phyloP scores from a whole-genome alignment of 805 yeast species.

The Monosporozyma aerobia region DNA sequence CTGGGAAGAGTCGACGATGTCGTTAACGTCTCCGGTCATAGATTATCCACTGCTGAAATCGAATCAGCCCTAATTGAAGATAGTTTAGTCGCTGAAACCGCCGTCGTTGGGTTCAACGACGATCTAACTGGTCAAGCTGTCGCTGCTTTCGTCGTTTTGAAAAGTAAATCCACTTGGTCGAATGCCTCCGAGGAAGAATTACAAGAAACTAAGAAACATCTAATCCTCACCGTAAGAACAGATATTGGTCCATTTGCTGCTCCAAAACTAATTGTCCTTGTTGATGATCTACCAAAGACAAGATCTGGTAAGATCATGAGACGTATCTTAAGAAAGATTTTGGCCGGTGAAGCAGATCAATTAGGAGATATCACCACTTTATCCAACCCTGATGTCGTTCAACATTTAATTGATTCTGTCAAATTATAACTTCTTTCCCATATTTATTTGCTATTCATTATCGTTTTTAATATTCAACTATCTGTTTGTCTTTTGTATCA shows the following conservation, averaged over 20 bases:
- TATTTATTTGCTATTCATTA: neutral
- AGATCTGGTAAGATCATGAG: slow-evolving; percentile 85
- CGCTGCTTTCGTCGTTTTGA: slow-evolving; percentile 70
- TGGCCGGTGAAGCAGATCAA: slow-evolving; percentile 70
- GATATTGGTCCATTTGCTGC: slow-evolving; percentile 85
- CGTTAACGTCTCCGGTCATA: slow-evolving; percentile 78
- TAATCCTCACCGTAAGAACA: slow-evolving; percentile 60
- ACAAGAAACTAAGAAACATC: slow-evolving; percentile 48
- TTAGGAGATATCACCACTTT: slow-evolving; percentile 72
- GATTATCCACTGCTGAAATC: slow-evolving; percentile 82
- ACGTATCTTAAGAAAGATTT: slow-evolving; percentile 69
- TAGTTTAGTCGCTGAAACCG: slow-evolving; percentile 61
- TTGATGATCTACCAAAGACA: slow-evolving; percentile 74
- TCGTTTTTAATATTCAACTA: neutral
- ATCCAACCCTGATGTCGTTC: slow-evolving; percentile 67
- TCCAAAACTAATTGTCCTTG: slow-evolving; percentile 64
- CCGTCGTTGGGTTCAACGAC: slow-evolving; percentile 76
- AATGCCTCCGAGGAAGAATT: slow-evolving; percentile 36
- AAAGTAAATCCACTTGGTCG: slow-evolving; percentile 35
- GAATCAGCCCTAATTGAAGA: slow-evolving; percentile 77
- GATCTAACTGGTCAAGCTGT: slow-evolving; percentile 84
- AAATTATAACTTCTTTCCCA: slow-evolving; percentile 16
- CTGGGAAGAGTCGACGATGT: slow-evolving; percentile 84
- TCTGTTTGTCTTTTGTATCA: neutral
- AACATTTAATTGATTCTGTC: slow-evolving; percentile 50